These are phyloP conservation scores for Coniochaeta ligniaria DNA, from an alignment of 2,329 filamentous ascomycete genomes.

Conservation along the genomic window DNA sequence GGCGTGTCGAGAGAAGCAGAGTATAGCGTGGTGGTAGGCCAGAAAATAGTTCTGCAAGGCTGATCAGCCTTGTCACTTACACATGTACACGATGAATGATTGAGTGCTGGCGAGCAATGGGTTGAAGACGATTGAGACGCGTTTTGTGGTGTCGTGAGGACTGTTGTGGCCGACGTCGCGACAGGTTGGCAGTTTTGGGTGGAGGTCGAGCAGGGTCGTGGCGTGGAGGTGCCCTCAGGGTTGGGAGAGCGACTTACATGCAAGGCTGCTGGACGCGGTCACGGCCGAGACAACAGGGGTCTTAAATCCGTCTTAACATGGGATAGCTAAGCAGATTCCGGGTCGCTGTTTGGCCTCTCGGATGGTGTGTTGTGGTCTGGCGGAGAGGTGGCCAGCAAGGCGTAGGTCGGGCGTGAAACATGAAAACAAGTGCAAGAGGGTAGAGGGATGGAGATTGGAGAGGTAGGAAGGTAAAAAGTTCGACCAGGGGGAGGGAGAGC, in stretches of 20 bases:
- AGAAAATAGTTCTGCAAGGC: slow-evolving; percentile 14
- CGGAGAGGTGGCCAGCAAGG: not conserved
- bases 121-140: slow-evolving; percentile 12
- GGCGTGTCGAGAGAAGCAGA: not conserved
- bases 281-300: slow-evolving; percentile 10
- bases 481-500: slow-evolving; percentile 14
- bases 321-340: slow-evolving; percentile 1
- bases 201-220: slow-evolving; percentile 13
- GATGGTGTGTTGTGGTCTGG: not conserved
- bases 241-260: slow-evolving; percentile 8
- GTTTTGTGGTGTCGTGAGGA: slow-evolving; percentile 11
- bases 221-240: slow-evolving; percentile 7
- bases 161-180: slow-evolving; percentile 16
- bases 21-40: not conserved
- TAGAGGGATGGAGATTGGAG: slow-evolving; percentile 3
- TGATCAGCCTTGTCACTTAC: slow-evolving; percentile 10
- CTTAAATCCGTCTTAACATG: slow-evolving; percentile 7
- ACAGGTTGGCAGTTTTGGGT: slow-evolving; percentile 11
- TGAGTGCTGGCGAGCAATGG: slow-evolving; percentile 6
- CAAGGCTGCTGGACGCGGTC: slow-evolving; percentile 11
- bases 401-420: slow-evolving; percentile 1
- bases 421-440: slow-evolving; percentile 1
- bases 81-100: not conserved
- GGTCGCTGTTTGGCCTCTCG: not conserved
- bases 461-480: slow-evolving; percentile 17